Evolutionary conservation across 306 rosid species (phyloP).

Genomic region (Cucurbita moschata): DNA sequence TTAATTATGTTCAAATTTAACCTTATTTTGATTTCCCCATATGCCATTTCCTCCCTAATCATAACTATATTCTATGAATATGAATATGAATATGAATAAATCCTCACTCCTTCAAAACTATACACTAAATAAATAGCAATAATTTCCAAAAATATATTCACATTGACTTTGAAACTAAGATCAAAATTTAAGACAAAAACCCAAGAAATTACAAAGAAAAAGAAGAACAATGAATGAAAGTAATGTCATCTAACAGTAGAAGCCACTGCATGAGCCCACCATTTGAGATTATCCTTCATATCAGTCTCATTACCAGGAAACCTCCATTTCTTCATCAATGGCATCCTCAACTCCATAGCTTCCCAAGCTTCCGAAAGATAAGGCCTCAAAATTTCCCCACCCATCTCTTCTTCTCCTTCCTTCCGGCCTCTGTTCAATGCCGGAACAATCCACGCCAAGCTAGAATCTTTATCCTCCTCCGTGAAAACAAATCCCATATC

Average conservation of each 20-base stretch:
- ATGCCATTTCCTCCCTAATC: too few relatives aligned
- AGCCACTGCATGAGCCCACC: constrained; percentile 87
- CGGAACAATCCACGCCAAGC: constrained; percentile 69
- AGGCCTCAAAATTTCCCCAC: constrained; percentile 41
- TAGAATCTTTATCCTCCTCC: constrained; percentile 55
- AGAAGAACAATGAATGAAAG: background rate
- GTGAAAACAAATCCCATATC: constrained; percentile 88
- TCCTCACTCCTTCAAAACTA: too few relatives aligned
- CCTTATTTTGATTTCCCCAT: too few relatives aligned
- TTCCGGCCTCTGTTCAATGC: constrained; percentile 68
- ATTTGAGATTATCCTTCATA: constrained; percentile 54
- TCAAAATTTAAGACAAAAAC: background rate
- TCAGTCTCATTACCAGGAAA: constrained; percentile 49
- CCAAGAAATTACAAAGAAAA: background rate
- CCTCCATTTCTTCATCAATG: constrained; percentile 47
- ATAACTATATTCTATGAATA: too few relatives aligned
- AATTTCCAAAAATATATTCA: too few relatives aligned
- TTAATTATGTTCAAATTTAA: too few relatives aligned
- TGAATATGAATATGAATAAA: too few relatives aligned
- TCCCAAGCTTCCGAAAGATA: constrained; percentile 87
- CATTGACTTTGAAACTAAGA: background rate
- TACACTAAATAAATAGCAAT: too few relatives aligned
- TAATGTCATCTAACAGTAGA: constrained; percentile 46
- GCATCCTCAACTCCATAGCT: constrained; percentile 22
- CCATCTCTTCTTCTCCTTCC: background rate